phyloP scores from a whole-genome alignment of 495 filamentous ascomycete species.

The Delitschia confertaspora region DNA sequence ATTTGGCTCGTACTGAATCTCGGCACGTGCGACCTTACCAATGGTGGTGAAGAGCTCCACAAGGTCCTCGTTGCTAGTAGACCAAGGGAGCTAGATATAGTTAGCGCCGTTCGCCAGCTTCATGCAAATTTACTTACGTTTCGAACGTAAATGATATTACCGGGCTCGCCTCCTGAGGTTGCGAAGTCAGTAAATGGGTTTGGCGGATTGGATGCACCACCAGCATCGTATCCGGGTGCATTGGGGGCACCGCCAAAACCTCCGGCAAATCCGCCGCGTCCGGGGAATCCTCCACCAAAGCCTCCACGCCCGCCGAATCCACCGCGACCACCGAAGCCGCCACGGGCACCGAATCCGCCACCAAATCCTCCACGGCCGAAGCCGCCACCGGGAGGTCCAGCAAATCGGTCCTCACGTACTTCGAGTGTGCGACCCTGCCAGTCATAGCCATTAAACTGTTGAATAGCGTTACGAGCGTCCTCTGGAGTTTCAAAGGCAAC shows the following conservation, averaged over 20 bases:
- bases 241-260: conserved; percentile 36
- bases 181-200: conserved; percentile 96
- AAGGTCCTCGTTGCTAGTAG: conserved; percentile 94
- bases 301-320: conserved; percentile 40
- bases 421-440: conserved; percentile 93
- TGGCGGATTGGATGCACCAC: conserved; percentile 47
- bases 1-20: conserved; percentile 97
- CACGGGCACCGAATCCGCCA: conserved; percentile 38
- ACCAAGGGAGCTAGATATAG: conserved; percentile 76
- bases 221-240: conserved; percentile 34
- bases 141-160: conserved; percentile 83
- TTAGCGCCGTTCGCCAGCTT: conserved; percentile 14
- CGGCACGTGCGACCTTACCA: conserved; percentile 92
- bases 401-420: conserved; percentile 94
- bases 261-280: conserved; percentile 39
- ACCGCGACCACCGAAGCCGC: conserved; percentile 42
- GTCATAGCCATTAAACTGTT: conserved; percentile 96
- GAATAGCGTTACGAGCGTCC: conserved; percentile 89
- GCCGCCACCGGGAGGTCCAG: conserved; percentile 49
- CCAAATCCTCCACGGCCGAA: conserved; percentile 43
- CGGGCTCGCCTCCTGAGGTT: conserved; percentile 75
- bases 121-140: conserved; percentile 59
- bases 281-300: conserved; percentile 24
- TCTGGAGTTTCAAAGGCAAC: conserved; percentile 92
- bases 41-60: conserved; percentile 96